These are phyloP conservation scores for Ophiostoma novo-ulmi DNA, from an alignment of 2,329 filamentous ascomycete genomes.

Conservation along the genomic window DNA sequence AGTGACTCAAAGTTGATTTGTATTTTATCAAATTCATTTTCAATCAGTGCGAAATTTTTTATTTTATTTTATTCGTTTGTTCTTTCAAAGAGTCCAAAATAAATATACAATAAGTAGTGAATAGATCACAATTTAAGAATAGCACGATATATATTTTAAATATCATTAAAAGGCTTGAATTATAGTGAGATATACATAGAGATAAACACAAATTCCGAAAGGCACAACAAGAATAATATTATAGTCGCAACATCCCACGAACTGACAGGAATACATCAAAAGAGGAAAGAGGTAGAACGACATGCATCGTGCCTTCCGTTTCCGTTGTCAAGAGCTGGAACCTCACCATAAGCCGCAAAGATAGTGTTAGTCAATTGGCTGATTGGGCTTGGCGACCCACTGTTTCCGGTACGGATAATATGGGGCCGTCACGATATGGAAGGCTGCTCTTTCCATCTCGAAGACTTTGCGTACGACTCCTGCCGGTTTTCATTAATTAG, in stretches of 20 bases:
- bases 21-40: no score
- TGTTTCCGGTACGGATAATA: neutral
- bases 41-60: no score
- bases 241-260: neutral
- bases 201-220: no score
- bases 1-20: no score
- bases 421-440: neutral
- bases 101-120: no score
- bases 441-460: neutral
- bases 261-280: neutral
- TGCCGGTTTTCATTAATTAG: neutral
- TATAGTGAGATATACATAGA: no score
- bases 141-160: no score
- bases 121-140: no score
- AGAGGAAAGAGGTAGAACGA: neutral
- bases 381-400: neutral
- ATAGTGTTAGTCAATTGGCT: conserved; percentile 10
- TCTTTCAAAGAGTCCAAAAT: no score
- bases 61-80: no score
- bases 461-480: neutral
- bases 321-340: neutral
- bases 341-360: neutral
- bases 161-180: no score
- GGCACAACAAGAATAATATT: neutral
- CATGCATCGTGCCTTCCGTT: neutral